Percentiles rank a stretch among this genome's conserved stretches.
phyloP scores from a whole-genome alignment of 495 filamentous ascomycete species.

The Talaromyces nanjingensis region DNA sequence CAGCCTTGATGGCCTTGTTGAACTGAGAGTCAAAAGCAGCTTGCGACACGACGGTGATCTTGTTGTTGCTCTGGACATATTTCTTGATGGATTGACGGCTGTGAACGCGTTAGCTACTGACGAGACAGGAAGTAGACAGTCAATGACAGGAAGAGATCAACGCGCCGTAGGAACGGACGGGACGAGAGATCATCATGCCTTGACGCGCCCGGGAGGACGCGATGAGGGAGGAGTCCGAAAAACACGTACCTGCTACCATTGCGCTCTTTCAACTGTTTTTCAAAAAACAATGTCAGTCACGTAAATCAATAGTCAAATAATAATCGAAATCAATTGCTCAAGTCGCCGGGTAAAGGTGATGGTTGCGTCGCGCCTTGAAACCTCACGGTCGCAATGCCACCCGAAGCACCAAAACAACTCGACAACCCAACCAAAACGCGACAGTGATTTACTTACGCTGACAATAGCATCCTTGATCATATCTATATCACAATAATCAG shows the following conservation, averaged over 20 bases:
- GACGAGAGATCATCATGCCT: not conserved
- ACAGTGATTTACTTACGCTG: slow-evolving; percentile 50
- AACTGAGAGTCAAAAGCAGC: slow-evolving; percentile 82
- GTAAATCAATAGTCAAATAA: not conserved
- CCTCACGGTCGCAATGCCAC: slow-evolving; percentile 12
- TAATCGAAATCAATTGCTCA: not conserved
- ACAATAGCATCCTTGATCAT: slow-evolving; percentile 67
- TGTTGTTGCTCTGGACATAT: slow-evolving; percentile 95
- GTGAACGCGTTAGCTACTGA: slow-evolving; percentile 10
- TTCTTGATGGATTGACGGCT: slow-evolving; percentile 98
- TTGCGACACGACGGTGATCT: slow-evolving; percentile 58
- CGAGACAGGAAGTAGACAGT: not conserved
- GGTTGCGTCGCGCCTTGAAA: slow-evolving; percentile 10
- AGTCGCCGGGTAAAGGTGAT: slow-evolving; percentile 6
- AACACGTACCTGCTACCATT: slow-evolving; percentile 54
- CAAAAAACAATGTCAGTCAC: slow-evolving; percentile 28
- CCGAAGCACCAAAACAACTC: slow-evolving; percentile 8
- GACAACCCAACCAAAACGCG: slow-evolving; percentile 24
- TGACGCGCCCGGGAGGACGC: not conserved
- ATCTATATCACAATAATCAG: slow-evolving; percentile 47
- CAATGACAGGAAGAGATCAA: not conserved
- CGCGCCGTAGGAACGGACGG: not conserved
- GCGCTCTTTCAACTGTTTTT: slow-evolving; percentile 55
- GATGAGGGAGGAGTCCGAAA: slow-evolving; percentile 4
- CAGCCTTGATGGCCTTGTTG: slow-evolving; percentile 84